Conservation (phyloP, 2,329 filamentous ascomycete species). For the Colletotrichum phormii region DNA sequence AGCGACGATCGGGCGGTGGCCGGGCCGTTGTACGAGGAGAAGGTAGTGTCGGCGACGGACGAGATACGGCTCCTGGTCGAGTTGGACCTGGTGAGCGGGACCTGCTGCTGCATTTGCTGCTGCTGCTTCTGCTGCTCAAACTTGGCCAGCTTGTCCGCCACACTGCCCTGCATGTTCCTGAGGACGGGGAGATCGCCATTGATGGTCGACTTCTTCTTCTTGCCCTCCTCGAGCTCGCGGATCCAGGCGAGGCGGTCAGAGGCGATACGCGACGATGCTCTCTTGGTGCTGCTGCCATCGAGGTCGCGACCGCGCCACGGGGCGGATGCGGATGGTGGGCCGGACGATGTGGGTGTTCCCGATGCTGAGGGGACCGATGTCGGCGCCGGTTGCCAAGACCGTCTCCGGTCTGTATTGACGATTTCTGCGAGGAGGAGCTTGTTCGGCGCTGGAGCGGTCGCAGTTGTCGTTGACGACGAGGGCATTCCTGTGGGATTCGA, state of each 20-base stretch:
- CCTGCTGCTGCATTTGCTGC: slow-evolving; percentile 2
- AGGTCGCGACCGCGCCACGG: slow-evolving; percentile 10
- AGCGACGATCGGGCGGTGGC: slow-evolving; percentile 25
- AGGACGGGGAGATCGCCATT: slow-evolving; percentile 25
- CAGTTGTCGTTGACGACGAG: not conserved
- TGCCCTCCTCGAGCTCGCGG: slow-evolving; percentile 24
- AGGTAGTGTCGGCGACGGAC: slow-evolving; percentile 25
- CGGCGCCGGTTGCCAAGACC: slow-evolving; percentile 26
- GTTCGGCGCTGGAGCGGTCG: not conserved
- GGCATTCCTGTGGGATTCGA: slow-evolving; percentile 10
- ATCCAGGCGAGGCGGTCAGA: slow-evolving; percentile 32
- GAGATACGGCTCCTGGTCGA: slow-evolving; percentile 23
- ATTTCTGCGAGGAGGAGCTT: not conserved
- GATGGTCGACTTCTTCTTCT: slow-evolving; percentile 8
- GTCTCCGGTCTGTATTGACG: slow-evolving; percentile 3
- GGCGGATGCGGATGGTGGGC: slow-evolving; percentile 18
- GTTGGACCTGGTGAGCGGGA: slow-evolving; percentile 19
- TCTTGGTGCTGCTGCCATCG: not conserved
- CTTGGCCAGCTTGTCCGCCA: slow-evolving; percentile 28
- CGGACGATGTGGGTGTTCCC: not conserved
- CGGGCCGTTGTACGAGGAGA: slow-evolving; percentile 15
- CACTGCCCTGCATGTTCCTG: slow-evolving; percentile 26
- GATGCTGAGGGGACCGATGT: slow-evolving; percentile 11
- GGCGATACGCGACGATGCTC: slow-evolving; percentile 6
- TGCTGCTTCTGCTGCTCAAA: slow-evolving; percentile 23